Base-by-base conservation (phyloP, 2,329 filamentous ascomycete genomes). In the Aspergillus tubingensis region DNA sequence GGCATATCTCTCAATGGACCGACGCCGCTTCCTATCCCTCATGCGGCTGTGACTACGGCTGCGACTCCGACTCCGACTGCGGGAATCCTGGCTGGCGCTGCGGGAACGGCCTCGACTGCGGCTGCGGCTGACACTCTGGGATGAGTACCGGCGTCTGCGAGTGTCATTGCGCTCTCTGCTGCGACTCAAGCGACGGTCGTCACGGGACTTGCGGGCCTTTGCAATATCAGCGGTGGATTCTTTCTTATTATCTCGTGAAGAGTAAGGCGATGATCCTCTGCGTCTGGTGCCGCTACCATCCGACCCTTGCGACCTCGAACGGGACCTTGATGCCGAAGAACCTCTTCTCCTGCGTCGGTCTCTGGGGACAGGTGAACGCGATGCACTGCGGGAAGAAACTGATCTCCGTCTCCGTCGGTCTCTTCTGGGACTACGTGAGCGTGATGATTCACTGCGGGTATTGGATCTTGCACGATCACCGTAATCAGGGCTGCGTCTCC, bases 351-450 rank as follows among this genome's bases (percentile, higher is more conserved):
- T 68, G 54, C 68, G 74, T 56, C 70, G 69, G 61, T 65, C 62
- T 55, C 68, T 66, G 52, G 70, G 68, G 56, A 72, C 67, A 57
- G 75, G 77, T 21, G 76, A 72, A 25, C 69, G 73, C 27, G 74
- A 77, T 53, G 69, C 64, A 64, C 72, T 77, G 69, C 72, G 75
- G 54, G 74, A 72, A 62, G 76, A 76, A 55, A 74, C 67, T 54
- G 76, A 79, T 69, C 76, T 71, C 63, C 69, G 75, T 71, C 74
- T 74, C 67, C 71, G 71, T 68, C 75, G 76, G 62, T 74, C 70
- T 78, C 78, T 73, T 80, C 80, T 84, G 77, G 80, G 76, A 74
- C 80, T 80, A 77, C 76, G 83, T 83, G 83, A 85, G 81, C 81
- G 81, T 69, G 80, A 81, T 71, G 78, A 77, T 68, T 78, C 73